Evolutionary conservation across 192 early-diverging fungal genomes (phyloP).

Genomic region (Entrophospora sp.): DNA sequence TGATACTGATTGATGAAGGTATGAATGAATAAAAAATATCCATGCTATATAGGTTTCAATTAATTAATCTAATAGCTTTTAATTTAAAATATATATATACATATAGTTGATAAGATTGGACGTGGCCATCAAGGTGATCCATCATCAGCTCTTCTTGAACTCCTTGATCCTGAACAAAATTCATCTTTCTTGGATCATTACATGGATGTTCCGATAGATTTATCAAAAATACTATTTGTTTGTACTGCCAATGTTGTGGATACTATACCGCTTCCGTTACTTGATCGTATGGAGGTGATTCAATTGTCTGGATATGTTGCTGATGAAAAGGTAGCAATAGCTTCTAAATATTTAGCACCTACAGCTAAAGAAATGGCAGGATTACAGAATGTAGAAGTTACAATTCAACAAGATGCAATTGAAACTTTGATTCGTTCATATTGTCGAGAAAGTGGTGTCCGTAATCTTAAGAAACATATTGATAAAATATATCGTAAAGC

Average conservation of each 20-base stretch:
- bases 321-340: conserved; percentile 90
- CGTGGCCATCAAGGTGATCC: conserved; percentile 97
- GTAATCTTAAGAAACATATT: conserved; percentile 97
- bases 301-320: conserved; percentile 84
- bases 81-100: conserved; percentile 18
- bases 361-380: conserved; percentile 75
- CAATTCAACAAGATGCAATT: conserved; percentile 66
- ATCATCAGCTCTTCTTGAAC: conserved; percentile 89
- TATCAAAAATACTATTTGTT: conserved; percentile 97
- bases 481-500: conserved; percentile 98
- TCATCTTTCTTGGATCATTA: conserved; percentile 97
- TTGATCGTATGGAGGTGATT: conserved; percentile 99
- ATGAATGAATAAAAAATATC: background rate
- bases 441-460: conserved; percentile 95
- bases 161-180: conserved; percentile 98
- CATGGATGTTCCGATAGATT: conserved; percentile 97
- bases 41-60: background rate
- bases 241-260: conserved; percentile 97
- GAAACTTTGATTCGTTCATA: conserved; percentile 81
- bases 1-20: conserved; percentile 95
- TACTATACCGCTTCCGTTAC: conserved; percentile 94
- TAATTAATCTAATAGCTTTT: background rate
- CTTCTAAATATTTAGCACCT: conserved; percentile 84
- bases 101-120: conserved; percentile 88
- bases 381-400: conserved; percentile 61